Evolutionary conservation across 23 red algal species (phyloP), one percentile per base, ranked within the genome.

Genomic region (Chondrus crispus): DNA sequence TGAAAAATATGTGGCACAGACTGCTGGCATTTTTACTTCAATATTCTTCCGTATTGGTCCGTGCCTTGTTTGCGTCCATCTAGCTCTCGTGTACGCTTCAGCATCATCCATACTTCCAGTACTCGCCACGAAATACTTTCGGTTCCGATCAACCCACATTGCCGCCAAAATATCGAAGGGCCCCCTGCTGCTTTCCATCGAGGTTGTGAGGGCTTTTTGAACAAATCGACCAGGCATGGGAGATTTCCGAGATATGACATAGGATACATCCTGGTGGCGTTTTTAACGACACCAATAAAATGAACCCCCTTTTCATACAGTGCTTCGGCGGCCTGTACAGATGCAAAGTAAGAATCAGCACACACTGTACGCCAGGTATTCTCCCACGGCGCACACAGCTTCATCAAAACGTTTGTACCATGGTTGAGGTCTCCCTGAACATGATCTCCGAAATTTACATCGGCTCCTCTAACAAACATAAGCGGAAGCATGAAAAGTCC

Each of bases 231-330:
- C 8, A 51, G 35, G 3, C 29, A 20, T 55, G 82, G 32, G 30
- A 86, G 36, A 22, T 86, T 55, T 4, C 26, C 3, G 3, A 70
- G 46, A 39, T 2, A 40, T 32, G 7, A 36, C 82, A 86, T 68
- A 3, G 82, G 82, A 37, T 7, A 86, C 5, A 36, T 20, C 5
- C 46, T 66, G 20, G 82, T 69, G 2, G 82, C 52, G 19, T 32
- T 86, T 55, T 86, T 68, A 55, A 86, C 82, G 14, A 86, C 60
- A 7, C 82, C 82, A 7, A 86, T 55, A 35, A 86, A 86, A 26
- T 33, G 54, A 20, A 86, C 6, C 7, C 82, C 82, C 18, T 70
- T 48, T 3, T 69, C 2, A 3, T 36, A 38, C 30, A 68, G 82
- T 43, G 5, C 60, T 19, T 35, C n/a, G 18, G 82, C 82, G 3